phyloP scores from a whole-genome alignment of 2,329 filamentous ascomycete species.

The Exophiala alcalophila region DNA sequence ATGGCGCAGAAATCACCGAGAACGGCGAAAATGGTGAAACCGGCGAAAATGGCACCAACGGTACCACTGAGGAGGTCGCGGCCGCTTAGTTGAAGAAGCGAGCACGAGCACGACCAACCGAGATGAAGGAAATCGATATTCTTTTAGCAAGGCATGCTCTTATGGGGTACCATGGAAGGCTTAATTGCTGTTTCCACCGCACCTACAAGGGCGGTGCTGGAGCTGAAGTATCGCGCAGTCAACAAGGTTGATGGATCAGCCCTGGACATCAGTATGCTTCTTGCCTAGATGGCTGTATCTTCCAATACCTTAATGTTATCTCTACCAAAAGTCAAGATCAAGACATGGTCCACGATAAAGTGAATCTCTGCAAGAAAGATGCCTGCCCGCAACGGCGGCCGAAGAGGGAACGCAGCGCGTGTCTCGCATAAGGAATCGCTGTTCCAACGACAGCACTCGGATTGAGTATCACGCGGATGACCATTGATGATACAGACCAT shows the following conservation, averaged over 20 bases:
- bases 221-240: slow-evolving; percentile 27
- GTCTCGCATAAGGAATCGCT: too few relatives aligned
- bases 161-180: slow-evolving; percentile 22
- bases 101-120: slow-evolving; percentile 5
- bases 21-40: slow-evolving; percentile 32
- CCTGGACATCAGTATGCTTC: slow-evolving; percentile 21
- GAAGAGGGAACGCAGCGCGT: too few relatives aligned
- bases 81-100: slow-evolving; percentile 21
- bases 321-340: slow-evolving; percentile 5
- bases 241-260: slow-evolving; percentile 26
- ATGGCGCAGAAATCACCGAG: slow-evolving; percentile 59
- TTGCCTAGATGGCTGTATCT: slow-evolving; percentile 29
- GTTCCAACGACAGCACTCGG: too few relatives aligned
- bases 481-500: too few relatives aligned
- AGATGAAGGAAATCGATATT: slow-evolving; percentile 23
- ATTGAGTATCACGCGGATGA: too few relatives aligned
- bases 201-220: slow-evolving; percentile 18
- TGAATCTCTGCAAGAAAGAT: too few relatives aligned
- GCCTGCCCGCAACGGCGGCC: too few relatives aligned
- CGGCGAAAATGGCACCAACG: slow-evolving; percentile 28
- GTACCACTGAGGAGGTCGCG: slow-evolving; percentile 27
- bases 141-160: slow-evolving; percentile 27
- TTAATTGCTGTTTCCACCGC: slow-evolving; percentile 26
- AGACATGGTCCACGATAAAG: too few relatives aligned
- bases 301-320: slow-evolving; percentile 24